Evolutionary conservation across 495 filamentous ascomycete genomes (phyloP).

Genomic region (Podospora fimiseda): DNA sequence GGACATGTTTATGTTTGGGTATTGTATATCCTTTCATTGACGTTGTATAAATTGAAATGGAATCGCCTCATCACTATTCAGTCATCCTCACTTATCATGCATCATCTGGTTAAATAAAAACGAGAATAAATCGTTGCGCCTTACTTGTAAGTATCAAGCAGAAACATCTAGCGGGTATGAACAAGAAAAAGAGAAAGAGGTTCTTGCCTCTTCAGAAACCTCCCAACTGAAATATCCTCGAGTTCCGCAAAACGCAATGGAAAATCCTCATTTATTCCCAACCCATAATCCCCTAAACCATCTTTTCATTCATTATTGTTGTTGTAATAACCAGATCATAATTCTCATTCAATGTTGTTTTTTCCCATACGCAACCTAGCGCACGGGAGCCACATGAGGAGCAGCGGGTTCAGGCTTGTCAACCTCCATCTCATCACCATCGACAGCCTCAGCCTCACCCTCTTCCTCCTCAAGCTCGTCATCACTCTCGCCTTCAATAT

Average conservation of each 20-base stretch:
- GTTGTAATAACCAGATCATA: not conserved
- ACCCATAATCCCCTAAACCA: not conserved
- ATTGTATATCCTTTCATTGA: too few relatives aligned
- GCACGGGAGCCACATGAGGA: not conserved
- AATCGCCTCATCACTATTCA: too few relatives aligned
- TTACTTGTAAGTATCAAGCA: not conserved
- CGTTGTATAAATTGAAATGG: too few relatives aligned
- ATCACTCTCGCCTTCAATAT: conserved; percentile 86
- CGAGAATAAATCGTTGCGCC: not conserved
- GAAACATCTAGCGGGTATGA: not conserved
- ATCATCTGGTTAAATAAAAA: too few relatives aligned
- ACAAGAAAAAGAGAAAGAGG: not conserved
- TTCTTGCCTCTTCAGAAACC: not conserved
- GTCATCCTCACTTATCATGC: too few relatives aligned
- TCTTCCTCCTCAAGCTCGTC: conserved; percentile 79
- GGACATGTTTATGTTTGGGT: too few relatives aligned
- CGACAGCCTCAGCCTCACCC: conserved; percentile 58
- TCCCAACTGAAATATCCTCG: not conserved
- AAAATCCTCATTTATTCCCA: not conserved
- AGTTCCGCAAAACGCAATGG: not conserved
- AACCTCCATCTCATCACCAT: conserved; percentile 79
- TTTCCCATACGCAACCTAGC: too few relatives aligned
- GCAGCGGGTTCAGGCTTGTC: conserved; percentile 30
- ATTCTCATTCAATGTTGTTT: not conserved
- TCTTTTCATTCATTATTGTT: not conserved